These are phyloP conservation scores for Boletus speciosus DNA, from an alignment of 768 basidiomycete genomes.

Conservation along the genomic window DNA sequence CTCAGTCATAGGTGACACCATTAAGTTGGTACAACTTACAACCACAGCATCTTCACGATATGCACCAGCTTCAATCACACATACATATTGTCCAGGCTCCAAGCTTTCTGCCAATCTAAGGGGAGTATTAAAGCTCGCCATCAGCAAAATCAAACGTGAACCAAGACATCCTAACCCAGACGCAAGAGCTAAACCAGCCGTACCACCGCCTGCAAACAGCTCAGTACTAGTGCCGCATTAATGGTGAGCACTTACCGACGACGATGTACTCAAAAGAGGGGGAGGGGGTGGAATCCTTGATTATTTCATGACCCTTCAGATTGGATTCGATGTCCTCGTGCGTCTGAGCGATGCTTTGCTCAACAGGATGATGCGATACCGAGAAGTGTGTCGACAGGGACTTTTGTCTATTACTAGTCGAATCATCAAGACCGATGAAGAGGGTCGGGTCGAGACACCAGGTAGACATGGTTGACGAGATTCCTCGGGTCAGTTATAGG, in stretches of 20 bases:
- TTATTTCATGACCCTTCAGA: not conserved
- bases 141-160: not conserved
- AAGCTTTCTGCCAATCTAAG: conserved; percentile 14
- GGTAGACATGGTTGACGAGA: not conserved
- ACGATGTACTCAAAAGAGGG: conserved; percentile 12
- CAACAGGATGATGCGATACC: not conserved
- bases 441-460: not conserved
- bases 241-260: conserved; percentile 3
- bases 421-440: not conserved
- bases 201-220: conserved; percentile 10
- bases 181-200: conserved; percentile 17
- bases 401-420: not conserved
- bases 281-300: not conserved
- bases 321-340: not conserved
- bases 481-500: not conserved
- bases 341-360: not conserved
- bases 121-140: not conserved
- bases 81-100: conserved; percentile 11
- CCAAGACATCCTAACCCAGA: conserved; percentile 3
- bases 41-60: conserved; percentile 10
- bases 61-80: conserved; percentile 17
- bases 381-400: not conserved
- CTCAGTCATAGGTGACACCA: not conserved
- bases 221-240: not conserved
- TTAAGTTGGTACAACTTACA: conserved; percentile 3